Base-by-base conservation (phyloP, 129 eudicot species). In the Flaveria sonorensis region DNA sequence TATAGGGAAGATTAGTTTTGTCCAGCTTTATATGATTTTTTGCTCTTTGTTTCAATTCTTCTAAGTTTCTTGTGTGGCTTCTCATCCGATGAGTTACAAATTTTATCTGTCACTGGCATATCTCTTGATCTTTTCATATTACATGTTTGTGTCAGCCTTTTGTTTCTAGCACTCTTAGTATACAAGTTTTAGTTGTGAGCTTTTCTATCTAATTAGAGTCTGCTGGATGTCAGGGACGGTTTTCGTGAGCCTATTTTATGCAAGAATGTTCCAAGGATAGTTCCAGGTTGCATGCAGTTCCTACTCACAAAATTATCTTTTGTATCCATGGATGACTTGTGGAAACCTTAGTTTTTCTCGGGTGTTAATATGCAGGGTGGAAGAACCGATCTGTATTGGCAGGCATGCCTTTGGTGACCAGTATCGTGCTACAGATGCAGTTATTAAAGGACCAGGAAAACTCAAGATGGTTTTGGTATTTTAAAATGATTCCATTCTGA, bases 331-430 rank as follows among this genome's bases (percentile, higher is more conserved):
- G 68, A 81, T 60, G 53, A 61, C 62, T 9, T 6, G 71, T 53
- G 68, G 57, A 69, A 72, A 57, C 39, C 56, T 45, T 19, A 39
- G 53, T 14, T 72, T 16, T 47, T 18, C 21, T 24, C 3, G 30
- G 43, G 10, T 66, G 63, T 43, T 71, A 18, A 74, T 80, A 32
- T 81, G 28, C 88, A 94, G 98, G 98, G 60, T 94, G 98, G 98
- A 85, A 80, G 76, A 87, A 78, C 97, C 98, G 59, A 94, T 94
- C 69, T 94, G 98, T 68, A 94, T 94, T 51, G 98, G 98, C 13
- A 91, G 98, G 70, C 98, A 94, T 86, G 98, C 98, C 30, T 94
- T 89, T 64, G 98, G 98, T 75, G 98, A 94, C 78, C 98, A 94
- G 79, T 94, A 94, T 82, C 97, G 98, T 63, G 98, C 98, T 80